These are phyloP conservation scores for Tolypocladium endophyticum DNA, from an alignment of 2,329 filamentous ascomycete species.

Conservation along the genomic window DNA sequence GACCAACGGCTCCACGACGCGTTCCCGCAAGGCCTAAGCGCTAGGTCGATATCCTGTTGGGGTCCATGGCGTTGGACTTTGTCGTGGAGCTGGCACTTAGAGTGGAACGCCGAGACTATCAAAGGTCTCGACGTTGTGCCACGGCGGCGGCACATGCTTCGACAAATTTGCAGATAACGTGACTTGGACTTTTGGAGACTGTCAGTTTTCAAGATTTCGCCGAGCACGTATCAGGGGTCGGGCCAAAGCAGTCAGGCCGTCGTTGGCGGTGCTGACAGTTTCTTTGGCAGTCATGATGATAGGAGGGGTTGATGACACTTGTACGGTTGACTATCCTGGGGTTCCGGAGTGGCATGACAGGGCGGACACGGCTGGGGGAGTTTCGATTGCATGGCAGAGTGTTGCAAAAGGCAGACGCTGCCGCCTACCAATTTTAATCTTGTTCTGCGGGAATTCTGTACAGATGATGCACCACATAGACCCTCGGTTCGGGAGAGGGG, in stretches of 20 bases:
- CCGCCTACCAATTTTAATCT: slow-evolving; percentile 2
- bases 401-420: slow-evolving; percentile 2
- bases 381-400: slow-evolving; percentile 3
- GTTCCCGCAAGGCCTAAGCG: slow-evolving; percentile 56
- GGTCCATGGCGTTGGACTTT: background rate
- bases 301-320: slow-evolving; percentile 17
- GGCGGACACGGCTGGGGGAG: slow-evolving; percentile 1
- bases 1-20: slow-evolving; percentile 49
- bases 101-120: background rate
- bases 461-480: slow-evolving; percentile 4
- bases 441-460: slow-evolving; percentile 5
- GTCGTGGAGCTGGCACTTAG: background rate
- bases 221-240: slow-evolving; percentile 3
- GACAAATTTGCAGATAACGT: background rate
- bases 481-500: slow-evolving; percentile 2
- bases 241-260: slow-evolving; percentile 6
- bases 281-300: slow-evolving; percentile 18
- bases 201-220: background rate
- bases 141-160: background rate
- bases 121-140: background rate
- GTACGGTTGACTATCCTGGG: slow-evolving; percentile 10
- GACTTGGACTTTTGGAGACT: slow-evolving; percentile 4
- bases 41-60: background rate
- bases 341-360: slow-evolving; percentile 6
- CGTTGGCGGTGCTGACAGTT: slow-evolving; percentile 11